Evolutionary conservation across 371 early-diverging fungal species (phyloP).

Genomic region (Mycotypha africana): DNA sequence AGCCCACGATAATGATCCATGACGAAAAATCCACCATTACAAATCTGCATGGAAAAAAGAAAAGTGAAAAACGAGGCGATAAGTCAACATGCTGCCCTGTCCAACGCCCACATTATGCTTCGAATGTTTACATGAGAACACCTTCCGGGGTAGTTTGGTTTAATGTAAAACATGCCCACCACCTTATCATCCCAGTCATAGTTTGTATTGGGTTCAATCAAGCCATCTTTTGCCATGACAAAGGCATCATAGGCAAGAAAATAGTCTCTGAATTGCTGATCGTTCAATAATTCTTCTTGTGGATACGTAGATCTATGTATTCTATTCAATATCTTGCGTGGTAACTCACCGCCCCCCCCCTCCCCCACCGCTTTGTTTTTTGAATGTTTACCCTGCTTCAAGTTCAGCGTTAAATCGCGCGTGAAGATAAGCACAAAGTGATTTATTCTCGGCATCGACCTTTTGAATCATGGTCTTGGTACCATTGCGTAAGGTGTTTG

Average conservation of each 20-base stretch:
- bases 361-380: too few relatives aligned
- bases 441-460: conserved; percentile 19
- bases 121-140: conserved; percentile 52
- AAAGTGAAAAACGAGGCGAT: not conserved
- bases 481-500: conserved; percentile 30
- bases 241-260: conserved; percentile 57
- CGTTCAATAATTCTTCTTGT: conserved; percentile 50
- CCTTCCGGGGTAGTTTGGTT: conserved; percentile 73
- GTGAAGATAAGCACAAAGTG: conserved; percentile 43
- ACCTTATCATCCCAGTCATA: conserved; percentile 38
- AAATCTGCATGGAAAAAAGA: conserved; percentile 32
- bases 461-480: conserved; percentile 20
- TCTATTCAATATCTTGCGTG: too few relatives aligned
- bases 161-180: conserved; percentile 70
- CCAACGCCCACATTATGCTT: too few relatives aligned
- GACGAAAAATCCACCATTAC: conserved; percentile 77
- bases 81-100: too few relatives aligned
- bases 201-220: conserved; percentile 15
- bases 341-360: too few relatives aligned
- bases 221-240: conserved; percentile 34
- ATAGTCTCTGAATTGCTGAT: conserved; percentile 47
- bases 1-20: conserved; percentile 41
- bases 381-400: conserved; percentile 41
- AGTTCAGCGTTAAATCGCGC: conserved; percentile 63
- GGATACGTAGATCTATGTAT: conserved; percentile 62